Percentiles rank a stretch among this genome's conserved stretches.
Conservation (phyloP, 2,329 filamentous ascomycete genomes). For the Chaetomiaceae sp. region DNA sequence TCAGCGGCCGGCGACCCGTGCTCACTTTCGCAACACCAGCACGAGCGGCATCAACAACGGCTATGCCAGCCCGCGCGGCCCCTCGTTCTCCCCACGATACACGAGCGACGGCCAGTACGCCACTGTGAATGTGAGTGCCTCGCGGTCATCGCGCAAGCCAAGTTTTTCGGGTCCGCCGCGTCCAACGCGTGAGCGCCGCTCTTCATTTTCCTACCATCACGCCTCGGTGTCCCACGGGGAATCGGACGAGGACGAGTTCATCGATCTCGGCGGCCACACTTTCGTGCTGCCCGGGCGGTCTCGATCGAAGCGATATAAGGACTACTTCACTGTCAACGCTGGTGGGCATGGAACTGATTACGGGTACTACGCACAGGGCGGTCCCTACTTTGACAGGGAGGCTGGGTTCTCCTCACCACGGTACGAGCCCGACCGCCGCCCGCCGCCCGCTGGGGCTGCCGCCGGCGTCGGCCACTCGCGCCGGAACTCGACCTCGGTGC, state of each 20-base stretch:
- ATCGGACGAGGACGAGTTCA: conserved; percentile 58
- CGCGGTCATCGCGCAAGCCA: conserved; percentile 42
- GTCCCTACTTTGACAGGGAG: conserved; percentile 34
- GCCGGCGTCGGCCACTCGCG: conserved; percentile 36
- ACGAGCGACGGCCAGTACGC: conserved; percentile 58
- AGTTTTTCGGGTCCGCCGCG: conserved; percentile 42
- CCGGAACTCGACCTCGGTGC: conserved; percentile 44
- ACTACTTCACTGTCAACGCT: conserved; percentile 40
- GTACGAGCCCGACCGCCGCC: conserved; percentile 36
- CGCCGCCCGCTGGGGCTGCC: conserved; percentile 29
- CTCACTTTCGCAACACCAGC: conserved; percentile 42
- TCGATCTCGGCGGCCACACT: conserved; percentile 48
- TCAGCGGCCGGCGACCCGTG: conserved; percentile 49
- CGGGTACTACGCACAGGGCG: conserved; percentile 50
- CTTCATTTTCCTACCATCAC: conserved; percentile 54
- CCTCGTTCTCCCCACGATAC: conserved; percentile 53
- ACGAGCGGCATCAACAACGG: conserved; percentile 30
- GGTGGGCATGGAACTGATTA: conserved; percentile 54
- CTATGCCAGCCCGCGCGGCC: conserved; percentile 33
- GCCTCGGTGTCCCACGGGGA: conserved; percentile 53
- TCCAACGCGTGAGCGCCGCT: conserved; percentile 48
- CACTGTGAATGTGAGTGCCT: conserved; percentile 59
- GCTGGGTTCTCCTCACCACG: conserved; percentile 38
- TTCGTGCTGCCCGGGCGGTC: conserved; percentile 49
- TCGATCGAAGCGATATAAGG: conserved; percentile 38